phyloP scores from a whole-genome alignment of 495 filamentous ascomycete genomes.

The Podospora fimiseda region DNA sequence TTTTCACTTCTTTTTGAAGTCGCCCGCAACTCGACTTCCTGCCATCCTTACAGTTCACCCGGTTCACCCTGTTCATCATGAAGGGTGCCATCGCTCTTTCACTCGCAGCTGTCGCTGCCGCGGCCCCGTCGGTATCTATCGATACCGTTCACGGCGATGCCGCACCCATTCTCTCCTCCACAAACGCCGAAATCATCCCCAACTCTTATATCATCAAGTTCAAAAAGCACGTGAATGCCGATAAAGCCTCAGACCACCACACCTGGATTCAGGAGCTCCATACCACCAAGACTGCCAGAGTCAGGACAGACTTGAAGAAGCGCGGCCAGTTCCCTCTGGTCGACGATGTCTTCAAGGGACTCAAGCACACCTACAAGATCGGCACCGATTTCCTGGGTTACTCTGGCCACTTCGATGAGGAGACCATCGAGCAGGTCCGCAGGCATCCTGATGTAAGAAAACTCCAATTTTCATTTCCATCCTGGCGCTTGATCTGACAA shows the following conservation, averaged over 20 bases:
- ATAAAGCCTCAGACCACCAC: slow-evolving; percentile 68
- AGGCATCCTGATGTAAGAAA: slow-evolving; percentile 92
- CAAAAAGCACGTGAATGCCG: slow-evolving; percentile 81
- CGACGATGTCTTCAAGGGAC: slow-evolving; percentile 66
- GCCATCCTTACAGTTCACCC: slow-evolving; percentile 29
- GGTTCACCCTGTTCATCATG: slow-evolving; percentile 49
- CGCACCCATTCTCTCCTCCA: slow-evolving; percentile 81
- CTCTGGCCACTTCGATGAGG: slow-evolving; percentile 91
- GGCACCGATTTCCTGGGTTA: slow-evolving; percentile 80
- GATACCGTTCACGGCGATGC: slow-evolving; percentile 78
- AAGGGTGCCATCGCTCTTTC: slow-evolving; percentile 62
- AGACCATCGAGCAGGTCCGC: slow-evolving; percentile 86
- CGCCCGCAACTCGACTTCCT: slow-evolving; percentile 38
- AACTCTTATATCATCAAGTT: slow-evolving; percentile 97
- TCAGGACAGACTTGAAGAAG: slow-evolving; percentile 77
- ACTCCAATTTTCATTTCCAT: background rate
- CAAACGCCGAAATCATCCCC: slow-evolving; percentile 65
- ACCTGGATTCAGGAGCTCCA: slow-evolving; percentile 89
- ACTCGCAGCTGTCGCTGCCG: slow-evolving; percentile 60
- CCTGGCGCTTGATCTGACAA: slow-evolving; percentile 6
- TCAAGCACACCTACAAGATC: slow-evolving; percentile 95
- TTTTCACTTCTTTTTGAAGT: slow-evolving; percentile 28
- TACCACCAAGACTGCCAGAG: slow-evolving; percentile 47
- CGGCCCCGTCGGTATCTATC: slow-evolving; percentile 66
- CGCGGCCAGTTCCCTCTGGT: slow-evolving; percentile 69